These are phyloP conservation scores for Gaeumannomyces tritici DNA, from an alignment of 2,329 filamentous ascomycete genomes.

Conservation along the genomic window DNA sequence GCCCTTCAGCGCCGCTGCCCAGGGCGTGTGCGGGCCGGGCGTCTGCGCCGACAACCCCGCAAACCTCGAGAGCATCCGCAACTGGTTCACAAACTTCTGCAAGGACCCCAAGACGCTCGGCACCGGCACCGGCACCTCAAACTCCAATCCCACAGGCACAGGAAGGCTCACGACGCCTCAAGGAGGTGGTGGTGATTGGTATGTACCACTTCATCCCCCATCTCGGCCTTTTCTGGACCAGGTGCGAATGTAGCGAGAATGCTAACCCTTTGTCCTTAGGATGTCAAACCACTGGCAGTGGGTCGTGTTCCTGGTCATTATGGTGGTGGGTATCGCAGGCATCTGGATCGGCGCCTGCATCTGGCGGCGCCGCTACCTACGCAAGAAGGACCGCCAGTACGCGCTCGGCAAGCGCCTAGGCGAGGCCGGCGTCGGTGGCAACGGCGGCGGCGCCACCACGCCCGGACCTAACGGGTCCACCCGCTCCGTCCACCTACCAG, in stretches of 20 bases:
- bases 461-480: conserved; percentile 14
- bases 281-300: conserved; percentile 64
- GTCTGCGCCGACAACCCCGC: conserved; percentile 39
- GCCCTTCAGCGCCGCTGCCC: conserved; percentile 41
- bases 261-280: conserved; percentile 31
- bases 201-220: neutral
- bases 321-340: conserved; percentile 57
- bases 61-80: conserved; percentile 49
- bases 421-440: conserved; percentile 21
- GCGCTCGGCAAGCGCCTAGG: conserved; percentile 32
- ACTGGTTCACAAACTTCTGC: conserved; percentile 65
- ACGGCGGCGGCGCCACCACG: conserved; percentile 13
- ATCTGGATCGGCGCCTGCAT: conserved; percentile 61
- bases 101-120: conserved; percentile 24
- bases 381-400: conserved; percentile 53
- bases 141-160: neutral
- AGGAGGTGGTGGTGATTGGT: conserved; percentile 25
- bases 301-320: conserved; percentile 71
- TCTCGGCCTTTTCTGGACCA: no score
- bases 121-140: neutral
- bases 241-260: no score
- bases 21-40: conserved; percentile 47
- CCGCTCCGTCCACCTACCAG: conserved; percentile 21
- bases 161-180: neutral
- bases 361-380: conserved; percentile 65